phyloP scores from a whole-genome alignment of 73 alveolate species.

The Breviolum minutum region DNA sequence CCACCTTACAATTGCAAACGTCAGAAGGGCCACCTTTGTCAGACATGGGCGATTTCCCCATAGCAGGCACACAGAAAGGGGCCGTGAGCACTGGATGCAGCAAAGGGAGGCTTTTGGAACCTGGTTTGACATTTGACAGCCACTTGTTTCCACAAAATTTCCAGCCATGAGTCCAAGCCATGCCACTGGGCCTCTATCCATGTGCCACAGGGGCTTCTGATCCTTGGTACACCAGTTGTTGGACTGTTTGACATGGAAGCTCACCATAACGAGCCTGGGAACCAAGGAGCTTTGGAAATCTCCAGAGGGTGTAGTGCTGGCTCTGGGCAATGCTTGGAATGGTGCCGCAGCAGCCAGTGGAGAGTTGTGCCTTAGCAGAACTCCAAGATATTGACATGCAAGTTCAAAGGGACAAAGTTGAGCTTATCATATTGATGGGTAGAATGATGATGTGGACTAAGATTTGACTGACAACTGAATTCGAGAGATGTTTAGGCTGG shows the following conservation, averaged over 20 bases:
- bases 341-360: conserved; percentile 74
- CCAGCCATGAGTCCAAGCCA: conserved; percentile 10
- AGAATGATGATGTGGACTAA: too few species aligned
- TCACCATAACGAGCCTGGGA: neutral
- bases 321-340: conserved; percentile 62
- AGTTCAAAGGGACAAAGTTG: too few species aligned
- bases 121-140: too few species aligned
- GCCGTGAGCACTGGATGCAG: too few species aligned
- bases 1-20: too few species aligned
- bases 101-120: too few species aligned
- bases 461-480: too few species aligned
- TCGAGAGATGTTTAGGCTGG: conserved; percentile 16
- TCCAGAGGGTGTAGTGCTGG: conserved; percentile 66
- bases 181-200: conserved; percentile 86
- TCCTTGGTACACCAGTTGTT: neutral
- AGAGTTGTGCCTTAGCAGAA: neutral
- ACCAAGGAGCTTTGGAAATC: conserved; percentile 81
- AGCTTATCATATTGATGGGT: too few species aligned
- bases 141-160: too few species aligned
- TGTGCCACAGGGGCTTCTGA: conserved; percentile 43
- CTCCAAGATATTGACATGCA: neutral
- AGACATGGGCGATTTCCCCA: too few species aligned
- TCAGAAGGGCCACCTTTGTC: too few species aligned
- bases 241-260: neutral
- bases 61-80: too few species aligned